Percentiles rank a stretch among this genome's conserved stretches.
These are phyloP conservation scores for Coniochaeta pulveracea DNA, from an alignment of 2,329 filamentous ascomycete species.

Conservation along the genomic window DNA sequence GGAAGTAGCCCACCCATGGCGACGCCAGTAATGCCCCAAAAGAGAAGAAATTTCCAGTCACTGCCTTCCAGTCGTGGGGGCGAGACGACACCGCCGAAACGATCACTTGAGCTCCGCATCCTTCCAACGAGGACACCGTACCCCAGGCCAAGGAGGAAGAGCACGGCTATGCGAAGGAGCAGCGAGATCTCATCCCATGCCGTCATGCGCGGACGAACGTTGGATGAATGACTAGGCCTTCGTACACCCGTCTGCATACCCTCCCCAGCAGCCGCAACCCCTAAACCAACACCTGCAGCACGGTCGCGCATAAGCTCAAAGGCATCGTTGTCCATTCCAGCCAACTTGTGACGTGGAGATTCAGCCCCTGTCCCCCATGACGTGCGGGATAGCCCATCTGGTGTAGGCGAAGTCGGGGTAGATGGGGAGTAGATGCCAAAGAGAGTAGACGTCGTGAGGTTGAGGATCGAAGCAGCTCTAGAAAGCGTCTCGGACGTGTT, in stretches of 20 bases:
- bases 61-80: constrained; percentile 32
- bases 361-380: constrained; percentile 72
- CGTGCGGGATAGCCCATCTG: constrained; percentile 36
- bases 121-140: constrained; percentile 77
- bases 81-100: constrained; percentile 50
- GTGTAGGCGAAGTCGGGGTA: constrained; percentile 41
- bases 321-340: constrained; percentile 30
- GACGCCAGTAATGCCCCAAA: constrained; percentile 77
- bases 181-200: constrained; percentile 6
- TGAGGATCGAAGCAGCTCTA: constrained; percentile 68
- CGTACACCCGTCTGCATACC: no score
- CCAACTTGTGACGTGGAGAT: constrained; percentile 42
- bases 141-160: constrained; percentile 69
- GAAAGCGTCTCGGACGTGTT: constrained; percentile 39
- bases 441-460: constrained; percentile 80
- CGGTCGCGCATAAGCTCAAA: constrained; percentile 30
- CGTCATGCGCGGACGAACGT: no score
- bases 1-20: constrained; percentile 70
- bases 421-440: constrained; percentile 70
- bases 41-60: constrained; percentile 57
- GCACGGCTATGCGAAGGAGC: constrained; percentile 43
- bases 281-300: no score
- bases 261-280: no score
- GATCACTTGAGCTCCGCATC: constrained; percentile 63
- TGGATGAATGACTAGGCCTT: no score